These are phyloP conservation scores for Macrocystidia cucumis DNA, from an alignment of 1,284 basidiomycete genomes.

Conservation along the genomic window DNA sequence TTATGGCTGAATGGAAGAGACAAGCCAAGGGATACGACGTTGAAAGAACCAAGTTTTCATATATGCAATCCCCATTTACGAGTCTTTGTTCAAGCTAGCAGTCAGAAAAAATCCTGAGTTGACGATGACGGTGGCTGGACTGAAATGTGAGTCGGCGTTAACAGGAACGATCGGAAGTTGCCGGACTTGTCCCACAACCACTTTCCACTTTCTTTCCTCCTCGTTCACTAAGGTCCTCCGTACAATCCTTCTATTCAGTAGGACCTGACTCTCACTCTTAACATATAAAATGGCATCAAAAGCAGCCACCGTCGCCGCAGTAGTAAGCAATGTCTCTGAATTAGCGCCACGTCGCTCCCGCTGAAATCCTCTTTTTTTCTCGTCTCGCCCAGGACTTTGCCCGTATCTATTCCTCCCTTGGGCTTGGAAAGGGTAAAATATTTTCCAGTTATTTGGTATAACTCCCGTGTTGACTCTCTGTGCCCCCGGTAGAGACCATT, in stretches of 20 bases:
- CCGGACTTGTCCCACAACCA: constrained; percentile 12
- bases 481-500: constrained; percentile 72
- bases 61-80: too few relatives aligned
- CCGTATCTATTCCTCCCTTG: constrained; percentile 85
- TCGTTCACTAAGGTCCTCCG: constrained; percentile 4
- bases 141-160: too few relatives aligned
- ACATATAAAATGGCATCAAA: constrained; percentile 90
- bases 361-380: constrained; percentile 11
- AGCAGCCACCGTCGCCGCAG: constrained; percentile 69
- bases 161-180: too few relatives aligned
- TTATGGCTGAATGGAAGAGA: too few relatives aligned
- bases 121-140: too few relatives aligned
- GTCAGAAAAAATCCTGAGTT: too few relatives aligned
- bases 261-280: constrained; percentile 15
- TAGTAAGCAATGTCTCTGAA: constrained; percentile 64
- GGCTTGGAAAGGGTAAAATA: constrained; percentile 81
- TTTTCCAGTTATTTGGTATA: constrained; percentile 1
- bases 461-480: not conserved
- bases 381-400: constrained; percentile 89
- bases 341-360: constrained; percentile 8
- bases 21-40: too few relatives aligned
- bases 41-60: too few relatives aligned
- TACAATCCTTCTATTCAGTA: constrained; percentile 7
- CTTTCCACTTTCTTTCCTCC: constrained; percentile 13
- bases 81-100: too few relatives aligned